A percentile compares a stretch with the other conserved stretches of the same genome.
Conservation (phyloP, 352 stramenopile genomes). For the Phytophthora aleatoria region DNA sequence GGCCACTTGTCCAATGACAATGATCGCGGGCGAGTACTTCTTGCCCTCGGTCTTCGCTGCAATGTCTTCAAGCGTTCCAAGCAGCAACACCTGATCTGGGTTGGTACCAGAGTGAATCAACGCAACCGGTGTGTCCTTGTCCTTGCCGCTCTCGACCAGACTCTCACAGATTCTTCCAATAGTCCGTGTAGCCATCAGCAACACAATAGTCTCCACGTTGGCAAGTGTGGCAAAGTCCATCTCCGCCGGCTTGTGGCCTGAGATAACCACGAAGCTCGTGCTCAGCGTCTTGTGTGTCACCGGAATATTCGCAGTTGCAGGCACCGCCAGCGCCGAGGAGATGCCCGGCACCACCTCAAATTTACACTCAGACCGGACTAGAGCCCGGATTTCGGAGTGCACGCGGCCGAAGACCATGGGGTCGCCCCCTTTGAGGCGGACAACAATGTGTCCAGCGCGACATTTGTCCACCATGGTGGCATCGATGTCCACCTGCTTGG, state of each 20-base stretch:
- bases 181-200: slow-evolving; percentile 67
- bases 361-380: slow-evolving; percentile 47
- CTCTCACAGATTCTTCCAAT: slow-evolving; percentile 47
- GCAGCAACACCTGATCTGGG: slow-evolving; percentile 55
- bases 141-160: slow-evolving; percentile 48
- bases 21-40: slow-evolving; percentile 78
- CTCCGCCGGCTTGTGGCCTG: slow-evolving; percentile 66
- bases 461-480: slow-evolving; percentile 59
- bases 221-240: slow-evolving; percentile 64
- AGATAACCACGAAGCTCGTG: slow-evolving; percentile 67
- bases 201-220: slow-evolving; percentile 57
- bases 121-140: slow-evolving; percentile 51
- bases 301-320: slow-evolving; percentile 63
- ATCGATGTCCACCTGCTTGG: slow-evolving; percentile 73
- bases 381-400: slow-evolving; percentile 69
- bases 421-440: slow-evolving; percentile 73
- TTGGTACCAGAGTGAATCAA: slow-evolving; percentile 68
- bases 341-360: slow-evolving; percentile 77
- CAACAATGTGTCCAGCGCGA: slow-evolving; percentile 56
- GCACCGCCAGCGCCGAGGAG: slow-evolving; percentile 65
- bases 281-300: slow-evolving; percentile 76
- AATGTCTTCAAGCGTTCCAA: slow-evolving; percentile 61
- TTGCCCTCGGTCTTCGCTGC: slow-evolving; percentile 43
- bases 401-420: slow-evolving; percentile 79
- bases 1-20: slow-evolving; percentile 63